Evolutionary conservation across 2,329 filamentous ascomycete genomes (phyloP), one percentile per base, ranked within the genome.

Genomic region (Colletotrichum sp.): DNA sequence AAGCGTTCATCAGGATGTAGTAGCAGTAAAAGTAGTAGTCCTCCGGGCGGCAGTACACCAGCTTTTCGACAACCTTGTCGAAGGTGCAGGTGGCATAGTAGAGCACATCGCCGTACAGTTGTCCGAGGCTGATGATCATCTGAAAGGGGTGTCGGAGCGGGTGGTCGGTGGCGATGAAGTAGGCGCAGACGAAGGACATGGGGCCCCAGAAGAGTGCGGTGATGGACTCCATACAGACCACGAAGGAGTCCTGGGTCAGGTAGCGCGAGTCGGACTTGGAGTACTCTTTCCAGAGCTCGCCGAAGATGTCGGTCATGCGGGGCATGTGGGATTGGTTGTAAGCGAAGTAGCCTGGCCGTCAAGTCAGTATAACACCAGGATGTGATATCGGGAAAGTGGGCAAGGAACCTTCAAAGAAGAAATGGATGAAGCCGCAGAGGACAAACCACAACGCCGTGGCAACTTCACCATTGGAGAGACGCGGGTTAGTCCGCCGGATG

Each of bases 371-470:
- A n/a, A n/a, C n/a, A n/a, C n/a, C n/a, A n/a, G n/a, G n/a, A 36
- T 6, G 12, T 12, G 6, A 9, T 13, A 9, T 2, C 3, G 16
- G 2, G 4, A 18, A 8, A 15, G 16, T 9, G 34, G 9, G 31
- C 1, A n/a, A 6, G 69, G 36, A 75, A 83, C 82, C 84, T 77
- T 88, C 86, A 51, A 87, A 83, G 76, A 85, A 82, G 27, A 85
- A 66, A 75, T 86, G 84, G 73, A 86, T 86, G 75, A 77, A 89
- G 81, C 84, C 89, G 88, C 93, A 94, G 16, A 96, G 86, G 27
- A 93, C 88, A 81, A 96, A 96, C 94, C 94, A 96, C 83, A 95
- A 83, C 27, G 93, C 89, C 6, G 89, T 89, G 15, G 88, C 77
- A 59, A 91, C 86, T 76, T 95, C 93, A 31, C 81, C 81, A 9